These are phyloP conservation scores for Neocucurbitaria cava DNA, from an alignment of 2,329 filamentous ascomycete genomes.

Conservation along the genomic window DNA sequence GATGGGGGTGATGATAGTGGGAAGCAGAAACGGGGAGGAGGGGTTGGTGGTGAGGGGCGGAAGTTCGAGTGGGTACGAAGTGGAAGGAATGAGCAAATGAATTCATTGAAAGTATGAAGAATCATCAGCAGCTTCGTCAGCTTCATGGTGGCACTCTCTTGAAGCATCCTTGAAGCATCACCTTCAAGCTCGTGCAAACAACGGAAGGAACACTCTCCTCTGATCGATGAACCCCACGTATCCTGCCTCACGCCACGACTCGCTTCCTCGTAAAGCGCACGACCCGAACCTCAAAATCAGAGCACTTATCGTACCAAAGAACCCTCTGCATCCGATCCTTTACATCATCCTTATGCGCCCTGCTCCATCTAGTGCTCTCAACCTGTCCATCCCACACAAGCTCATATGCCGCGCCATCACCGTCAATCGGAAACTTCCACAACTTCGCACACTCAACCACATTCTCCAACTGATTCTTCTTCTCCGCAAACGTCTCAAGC, in stretches of 20 bases:
- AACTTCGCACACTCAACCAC: constrained; percentile 37
- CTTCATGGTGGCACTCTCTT: no score
- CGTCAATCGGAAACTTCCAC: constrained; percentile 34
- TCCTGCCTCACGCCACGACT: not conserved
- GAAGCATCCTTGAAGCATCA: not conserved
- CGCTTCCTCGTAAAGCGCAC: constrained; percentile 6
- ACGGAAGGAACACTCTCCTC: not conserved
- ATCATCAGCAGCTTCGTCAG: no score
- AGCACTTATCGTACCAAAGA: not conserved
- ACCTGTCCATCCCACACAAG: constrained; percentile 35
- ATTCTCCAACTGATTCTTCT: constrained; percentile 30
- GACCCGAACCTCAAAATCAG: constrained; percentile 10
- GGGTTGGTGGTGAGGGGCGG: no score
- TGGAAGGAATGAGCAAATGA: not conserved
- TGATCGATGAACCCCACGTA: not conserved
- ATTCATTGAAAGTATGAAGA: not conserved
- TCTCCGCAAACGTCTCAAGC: constrained; percentile 34
- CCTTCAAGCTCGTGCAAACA: not conserved
- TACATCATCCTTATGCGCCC: not conserved
- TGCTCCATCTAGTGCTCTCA: constrained; percentile 19
- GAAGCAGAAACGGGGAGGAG: not conserved
- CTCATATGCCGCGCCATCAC: constrained; percentile 6
- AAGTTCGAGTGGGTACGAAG: not conserved
- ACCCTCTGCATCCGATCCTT: not conserved
- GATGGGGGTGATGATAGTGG: not conserved